These are phyloP conservation scores for Phaseolus coccineus DNA, from an alignment of 331 rosid genomes.

Conservation along the genomic window DNA sequence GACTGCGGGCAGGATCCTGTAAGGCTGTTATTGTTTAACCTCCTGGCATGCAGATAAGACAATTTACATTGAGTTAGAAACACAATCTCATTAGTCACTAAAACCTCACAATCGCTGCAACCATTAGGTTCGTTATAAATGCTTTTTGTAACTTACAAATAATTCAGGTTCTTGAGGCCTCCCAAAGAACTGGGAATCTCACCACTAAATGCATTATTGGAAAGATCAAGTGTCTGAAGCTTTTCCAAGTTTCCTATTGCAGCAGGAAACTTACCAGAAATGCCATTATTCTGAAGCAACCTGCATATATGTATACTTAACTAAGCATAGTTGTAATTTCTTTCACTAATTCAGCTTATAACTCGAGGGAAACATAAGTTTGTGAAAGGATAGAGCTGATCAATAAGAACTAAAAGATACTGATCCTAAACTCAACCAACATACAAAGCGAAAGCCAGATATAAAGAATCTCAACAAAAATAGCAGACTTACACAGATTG, in stretches of 20 bases:
- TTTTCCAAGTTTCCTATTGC: constrained; percentile 78
- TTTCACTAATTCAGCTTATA: constrained; percentile 5
- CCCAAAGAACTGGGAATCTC: constrained; percentile 88
- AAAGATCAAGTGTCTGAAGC: constrained; percentile 95
- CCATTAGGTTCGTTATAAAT: background rate
- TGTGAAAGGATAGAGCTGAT: constrained; percentile 11
- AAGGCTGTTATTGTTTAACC: constrained; percentile 93
- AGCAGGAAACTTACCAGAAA: constrained; percentile 84
- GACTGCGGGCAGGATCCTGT: constrained; percentile 87
- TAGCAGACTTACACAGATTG: constrained; percentile 81
- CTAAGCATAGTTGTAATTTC: constrained; percentile 7
- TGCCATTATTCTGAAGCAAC: constrained; percentile 91
- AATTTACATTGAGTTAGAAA: constrained; percentile 43
- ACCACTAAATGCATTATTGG: constrained; percentile 77
- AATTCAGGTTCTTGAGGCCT: constrained; percentile 80
- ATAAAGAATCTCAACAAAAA: constrained; percentile 17
- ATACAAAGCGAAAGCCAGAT: constrained; percentile 20
- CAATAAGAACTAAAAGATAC: constrained; percentile 30
- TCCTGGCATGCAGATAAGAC: constrained; percentile 66
- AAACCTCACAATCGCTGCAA: constrained; percentile 21
- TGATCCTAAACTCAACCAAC: constrained; percentile 32
- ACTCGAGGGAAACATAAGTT: constrained; percentile 10
- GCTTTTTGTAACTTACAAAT: constrained; percentile 72
- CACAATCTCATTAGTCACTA: constrained; percentile 34
- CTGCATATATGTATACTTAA: constrained; percentile 50